Percentiles rank a stretch among this genome's conserved stretches.
phyloP scores from a whole-genome alignment of 257 asterid species.

The Perilla frutescens region DNA sequence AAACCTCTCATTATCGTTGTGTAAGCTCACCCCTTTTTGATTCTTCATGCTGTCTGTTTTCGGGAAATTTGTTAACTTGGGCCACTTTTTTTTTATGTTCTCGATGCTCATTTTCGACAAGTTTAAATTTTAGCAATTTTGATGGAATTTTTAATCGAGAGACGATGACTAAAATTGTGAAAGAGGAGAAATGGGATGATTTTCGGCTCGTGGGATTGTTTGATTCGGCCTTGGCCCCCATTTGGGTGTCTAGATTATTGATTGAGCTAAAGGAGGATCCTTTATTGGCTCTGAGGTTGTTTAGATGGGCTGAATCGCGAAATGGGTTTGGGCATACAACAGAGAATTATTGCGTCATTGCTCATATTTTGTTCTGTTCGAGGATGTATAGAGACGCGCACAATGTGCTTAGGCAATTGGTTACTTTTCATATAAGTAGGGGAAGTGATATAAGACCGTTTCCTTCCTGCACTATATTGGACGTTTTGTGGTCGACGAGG shows the following conservation, averaged over 20 bases:
- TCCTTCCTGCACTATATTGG: slow-evolving; percentile 54
- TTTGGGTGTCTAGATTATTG: slow-evolving; percentile 60
- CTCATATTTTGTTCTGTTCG: slow-evolving; percentile 85
- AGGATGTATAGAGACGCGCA: slow-evolving; percentile 70
- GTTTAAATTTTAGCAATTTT: slow-evolving; percentile 33
- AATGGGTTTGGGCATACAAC: slow-evolving; percentile 62
- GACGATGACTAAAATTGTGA: slow-evolving; percentile 47
- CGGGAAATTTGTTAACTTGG: slow-evolving; percentile 52
- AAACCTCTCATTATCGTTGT: slow-evolving; percentile 42
- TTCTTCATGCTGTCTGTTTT: slow-evolving; percentile 35
- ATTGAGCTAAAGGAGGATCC: slow-evolving; percentile 76
- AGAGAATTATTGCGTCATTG: slow-evolving; percentile 69
- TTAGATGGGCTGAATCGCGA: slow-evolving; percentile 64
- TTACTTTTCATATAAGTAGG: slow-evolving; percentile 39
- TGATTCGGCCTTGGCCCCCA: slow-evolving; percentile 60
- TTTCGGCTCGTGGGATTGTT: slow-evolving; percentile 46
- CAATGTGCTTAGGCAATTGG: slow-evolving; percentile 60
- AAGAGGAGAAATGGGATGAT: slow-evolving; percentile 72
- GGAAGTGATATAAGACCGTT: slow-evolving; percentile 31
- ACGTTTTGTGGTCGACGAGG: slow-evolving; percentile 76
- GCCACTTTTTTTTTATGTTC: slow-evolving; percentile 41
- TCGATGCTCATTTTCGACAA: slow-evolving; percentile 50
- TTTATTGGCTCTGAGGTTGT: slow-evolving; percentile 68
- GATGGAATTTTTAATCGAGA: slow-evolving; percentile 42
- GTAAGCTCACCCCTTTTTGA: slow-evolving; percentile 45